Evolutionary conservation across 176 grass and related monocot genomes (phyloP), one percentile per base, ranked within the genome.

Genomic region (Echinochloa phyllopogon): DNA sequence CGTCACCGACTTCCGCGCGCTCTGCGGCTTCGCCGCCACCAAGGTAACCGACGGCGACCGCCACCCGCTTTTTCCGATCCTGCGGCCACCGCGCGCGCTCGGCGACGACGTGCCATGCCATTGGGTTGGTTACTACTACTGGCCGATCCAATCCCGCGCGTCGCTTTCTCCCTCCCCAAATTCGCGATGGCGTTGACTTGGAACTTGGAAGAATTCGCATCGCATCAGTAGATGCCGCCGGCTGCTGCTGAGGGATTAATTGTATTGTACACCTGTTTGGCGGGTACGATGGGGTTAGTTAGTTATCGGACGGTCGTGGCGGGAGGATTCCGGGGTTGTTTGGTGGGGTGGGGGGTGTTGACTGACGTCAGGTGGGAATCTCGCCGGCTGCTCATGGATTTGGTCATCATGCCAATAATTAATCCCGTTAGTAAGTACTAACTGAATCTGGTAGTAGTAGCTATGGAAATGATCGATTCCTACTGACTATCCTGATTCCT

Each of bases 1-100:
- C 62, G 52, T 98, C 83, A 94, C 96, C 47, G 96, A 98, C 43
- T 98, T 98, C 88, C 89, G 63, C 70, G 96, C 87, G 41, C 85
- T 98, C 41, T 98, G 93, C 65, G 96, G 96, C 82, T 99, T 99
- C 61, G 86, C 85, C 68, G 79, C 24, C 74, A 79, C 72, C 14
- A 58, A 96, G 89, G 96, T 98, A 65, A 55, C 18, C 65, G 62
- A 10, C 65, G 17, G 12, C 39, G 66, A 13, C 20, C 8, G 17
- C 65, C 40, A 21, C 41, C 11, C 67, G 1, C 29, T 2, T 55
- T 21, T 6, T 62, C 75, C n/a, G n/a, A n/a, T n/a, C n/a, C n/a
- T 51, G 41, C 48, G 13, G 29, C 52, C 63, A 33, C 29, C 2
- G 43, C 18, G 20, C 45, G 18, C 59, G 40, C 47, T 29, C 43